Conservation (phyloP, 129 eudicot species). For the Apium graveolens region DNA sequence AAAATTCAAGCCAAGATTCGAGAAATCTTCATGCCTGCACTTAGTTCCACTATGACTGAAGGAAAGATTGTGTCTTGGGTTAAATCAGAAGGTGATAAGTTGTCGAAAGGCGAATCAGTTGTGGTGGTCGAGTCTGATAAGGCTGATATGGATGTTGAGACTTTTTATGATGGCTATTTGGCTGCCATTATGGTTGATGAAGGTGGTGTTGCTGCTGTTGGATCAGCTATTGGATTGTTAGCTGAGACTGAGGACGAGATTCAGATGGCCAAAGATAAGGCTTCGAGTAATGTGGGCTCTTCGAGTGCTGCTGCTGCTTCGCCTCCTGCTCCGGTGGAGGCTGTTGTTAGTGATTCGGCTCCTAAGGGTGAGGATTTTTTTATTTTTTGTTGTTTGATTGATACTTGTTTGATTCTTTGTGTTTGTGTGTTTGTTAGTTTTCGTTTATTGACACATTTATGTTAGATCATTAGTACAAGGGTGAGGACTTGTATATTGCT, state of each 20-base stretch:
- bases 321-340: slow-evolving; percentile 24
- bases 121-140: slow-evolving; percentile 95
- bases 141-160: slow-evolving; percentile 98
- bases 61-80: slow-evolving; percentile 93
- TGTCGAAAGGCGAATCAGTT: slow-evolving; percentile 79
- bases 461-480: neutral
- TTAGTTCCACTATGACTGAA: slow-evolving; percentile 95
- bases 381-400: neutral
- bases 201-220: slow-evolving; percentile 79
- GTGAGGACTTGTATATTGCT: neutral
- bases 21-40: slow-evolving; percentile 96
- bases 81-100: slow-evolving; percentile 91
- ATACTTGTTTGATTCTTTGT: neutral
- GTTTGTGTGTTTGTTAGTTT: neutral
- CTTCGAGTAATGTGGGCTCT: slow-evolving; percentile 19
- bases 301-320: slow-evolving; percentile 9
- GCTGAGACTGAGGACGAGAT: slow-evolving; percentile 91
- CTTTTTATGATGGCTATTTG: slow-evolving; percentile 81
- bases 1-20: slow-evolving; percentile 66
- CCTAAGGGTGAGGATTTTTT: slow-evolving; percentile 10
- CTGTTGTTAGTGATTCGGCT: slow-evolving; percentile 11
- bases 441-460: neutral
- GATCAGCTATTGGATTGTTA: slow-evolving; percentile 75
- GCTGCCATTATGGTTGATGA: slow-evolving; percentile 92
- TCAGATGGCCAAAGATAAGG: slow-evolving; percentile 44